Conservation (phyloP, 176 grass and related monocot genomes). For the Phoenix roebelenii region DNA sequence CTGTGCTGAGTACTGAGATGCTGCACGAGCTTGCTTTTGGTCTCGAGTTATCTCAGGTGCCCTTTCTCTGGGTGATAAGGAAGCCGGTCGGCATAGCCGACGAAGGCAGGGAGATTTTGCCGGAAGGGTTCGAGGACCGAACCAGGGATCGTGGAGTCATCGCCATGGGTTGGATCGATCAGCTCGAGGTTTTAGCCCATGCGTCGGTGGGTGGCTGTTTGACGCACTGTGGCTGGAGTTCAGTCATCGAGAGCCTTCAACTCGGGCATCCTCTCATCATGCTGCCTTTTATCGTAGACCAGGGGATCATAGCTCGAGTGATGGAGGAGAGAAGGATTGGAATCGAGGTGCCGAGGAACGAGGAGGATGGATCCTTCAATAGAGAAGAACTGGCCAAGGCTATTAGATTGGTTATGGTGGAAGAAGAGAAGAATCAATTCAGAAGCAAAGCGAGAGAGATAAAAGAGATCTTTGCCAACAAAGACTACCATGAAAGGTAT, state of each 20-base stretch:
- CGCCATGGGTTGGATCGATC: not conserved
- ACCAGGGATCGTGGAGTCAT: not conserved
- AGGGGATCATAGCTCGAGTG: not conserved
- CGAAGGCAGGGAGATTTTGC: not conserved
- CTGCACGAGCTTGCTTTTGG: slow-evolving; percentile 21
- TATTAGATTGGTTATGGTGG: slow-evolving; percentile 5
- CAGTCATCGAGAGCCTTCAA: not conserved
- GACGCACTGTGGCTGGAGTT: slow-evolving; percentile 1
- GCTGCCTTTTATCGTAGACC: not conserved
- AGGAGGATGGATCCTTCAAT: not conserved
- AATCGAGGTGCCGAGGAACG: not conserved
- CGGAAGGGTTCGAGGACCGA: slow-evolving; percentile 19
- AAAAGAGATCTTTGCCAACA: too few relatives aligned
- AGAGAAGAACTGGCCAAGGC: not conserved
- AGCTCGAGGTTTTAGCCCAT: not conserved
- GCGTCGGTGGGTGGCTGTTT: not conserved
- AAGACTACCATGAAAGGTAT: too few relatives aligned
- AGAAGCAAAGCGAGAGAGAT: too few relatives aligned
- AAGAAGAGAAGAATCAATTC: not conserved
- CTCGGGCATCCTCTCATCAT: not conserved
- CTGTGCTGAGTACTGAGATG: slow-evolving; percentile 1
- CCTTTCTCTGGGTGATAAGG: slow-evolving; percentile 39
- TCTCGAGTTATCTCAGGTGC: slow-evolving; percentile 17
- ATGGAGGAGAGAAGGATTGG: not conserved
- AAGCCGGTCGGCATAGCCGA: not conserved